These are phyloP conservation scores for Alternaria arborescens DNA, from an alignment of 2,329 filamentous ascomycete species.

Conservation along the genomic window DNA sequence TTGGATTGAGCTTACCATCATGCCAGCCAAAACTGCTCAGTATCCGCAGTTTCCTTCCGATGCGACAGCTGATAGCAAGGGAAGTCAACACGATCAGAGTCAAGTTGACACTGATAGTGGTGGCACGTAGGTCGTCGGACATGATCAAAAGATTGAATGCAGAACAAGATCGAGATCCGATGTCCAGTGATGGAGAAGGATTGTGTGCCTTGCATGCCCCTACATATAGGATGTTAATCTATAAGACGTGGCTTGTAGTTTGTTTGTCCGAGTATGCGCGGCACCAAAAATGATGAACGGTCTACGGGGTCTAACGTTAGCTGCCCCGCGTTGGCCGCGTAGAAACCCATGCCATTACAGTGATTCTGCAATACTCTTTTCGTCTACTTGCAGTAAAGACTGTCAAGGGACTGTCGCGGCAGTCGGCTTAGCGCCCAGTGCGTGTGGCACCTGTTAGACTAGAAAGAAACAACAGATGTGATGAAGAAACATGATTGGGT, in stretches of 20 bases:
- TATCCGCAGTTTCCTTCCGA: slow-evolving; percentile 32
- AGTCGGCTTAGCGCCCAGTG: background rate
- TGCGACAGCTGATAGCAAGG: slow-evolving; percentile 32
- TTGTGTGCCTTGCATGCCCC: background rate
- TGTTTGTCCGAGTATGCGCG: slow-evolving; percentile 1
- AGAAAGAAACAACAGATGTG: background rate
- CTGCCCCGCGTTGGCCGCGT: background rate
- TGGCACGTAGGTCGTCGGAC: slow-evolving; percentile 23
- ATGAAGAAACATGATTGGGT: background rate
- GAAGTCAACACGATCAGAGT: slow-evolving; percentile 36
- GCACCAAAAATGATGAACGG: background rate
- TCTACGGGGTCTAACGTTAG: slow-evolving; percentile 1
- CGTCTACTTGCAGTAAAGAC: background rate
- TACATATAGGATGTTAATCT: slow-evolving; percentile 5
- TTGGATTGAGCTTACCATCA: slow-evolving; percentile 30
- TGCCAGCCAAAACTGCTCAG: slow-evolving; percentile 37
- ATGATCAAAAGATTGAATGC: slow-evolving; percentile 10
- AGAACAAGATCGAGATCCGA: background rate
- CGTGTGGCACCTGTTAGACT: background rate
- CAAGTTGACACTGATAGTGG: slow-evolving; percentile 37
- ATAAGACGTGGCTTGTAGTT: background rate
- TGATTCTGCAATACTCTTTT: background rate
- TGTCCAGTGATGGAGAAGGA: background rate
- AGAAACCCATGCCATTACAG: background rate
- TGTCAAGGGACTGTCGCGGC: background rate